Conservation (phyloP, 805 yeast species). For the Kodamaea jinghongensis region DNA sequence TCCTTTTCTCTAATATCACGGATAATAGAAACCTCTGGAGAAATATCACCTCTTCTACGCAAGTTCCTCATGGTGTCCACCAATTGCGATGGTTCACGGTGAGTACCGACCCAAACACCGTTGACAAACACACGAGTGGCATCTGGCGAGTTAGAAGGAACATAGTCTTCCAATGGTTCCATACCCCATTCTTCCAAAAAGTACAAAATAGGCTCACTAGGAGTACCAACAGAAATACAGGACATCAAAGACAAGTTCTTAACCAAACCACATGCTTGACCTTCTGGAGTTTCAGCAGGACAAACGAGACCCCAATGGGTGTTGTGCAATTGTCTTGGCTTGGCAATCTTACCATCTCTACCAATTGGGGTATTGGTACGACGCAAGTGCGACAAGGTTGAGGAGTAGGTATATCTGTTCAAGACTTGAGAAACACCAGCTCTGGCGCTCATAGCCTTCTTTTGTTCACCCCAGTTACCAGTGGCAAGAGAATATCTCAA, state of each 20-base stretch:
- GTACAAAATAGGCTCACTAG: conserved; percentile 91
- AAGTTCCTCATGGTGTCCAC: conserved; percentile 87
- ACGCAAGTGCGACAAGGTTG: conserved; percentile 97
- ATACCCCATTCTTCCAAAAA: conserved; percentile 98
- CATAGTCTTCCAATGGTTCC: conserved; percentile 95
- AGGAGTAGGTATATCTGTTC: conserved; percentile 95
- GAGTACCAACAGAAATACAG: conserved; percentile 95
- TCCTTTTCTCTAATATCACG: conserved; percentile 97
- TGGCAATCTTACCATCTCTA: conserved; percentile 97
- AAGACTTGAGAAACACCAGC: conserved; percentile 99
- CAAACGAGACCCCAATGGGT: conserved; percentile 99
- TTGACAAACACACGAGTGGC: conserved; percentile 94
- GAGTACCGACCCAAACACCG: conserved; percentile 99
- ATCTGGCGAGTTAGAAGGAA: conserved; percentile 86
- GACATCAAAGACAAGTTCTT: conserved; percentile 95
- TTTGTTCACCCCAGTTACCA: conserved; percentile 99
- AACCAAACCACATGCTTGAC: conserved; percentile 99
- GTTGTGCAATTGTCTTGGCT: conserved; percentile 98
- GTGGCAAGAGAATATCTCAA: conserved; percentile 96
- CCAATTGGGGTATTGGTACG: conserved; percentile 99
- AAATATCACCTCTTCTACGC: conserved; percentile 92
- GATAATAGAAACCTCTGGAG: conserved; percentile 94
- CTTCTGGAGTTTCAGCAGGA: conserved; percentile 99
- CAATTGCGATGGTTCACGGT: conserved; percentile 90
- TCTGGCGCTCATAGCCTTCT: conserved; percentile 97